phyloP scores from a whole-genome alignment of 305 asterid species.

The Fraxinus ornus region DNA sequence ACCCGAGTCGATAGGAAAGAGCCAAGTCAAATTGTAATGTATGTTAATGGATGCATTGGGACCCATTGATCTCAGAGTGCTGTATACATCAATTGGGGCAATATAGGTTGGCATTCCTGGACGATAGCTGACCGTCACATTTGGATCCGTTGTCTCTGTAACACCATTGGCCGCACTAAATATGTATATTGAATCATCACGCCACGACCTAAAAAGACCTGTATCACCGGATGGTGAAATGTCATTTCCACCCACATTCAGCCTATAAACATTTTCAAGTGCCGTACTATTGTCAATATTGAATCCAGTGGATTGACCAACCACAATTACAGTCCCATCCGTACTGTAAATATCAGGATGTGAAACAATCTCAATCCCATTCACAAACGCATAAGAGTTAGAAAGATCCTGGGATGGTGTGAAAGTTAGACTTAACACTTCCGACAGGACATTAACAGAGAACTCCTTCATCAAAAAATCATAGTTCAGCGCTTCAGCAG shows the following conservation, averaged over 20 bases:
- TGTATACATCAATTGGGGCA: conserved; percentile 77
- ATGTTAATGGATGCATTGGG: conserved; percentile 54
- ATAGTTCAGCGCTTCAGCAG: conserved; percentile 58
- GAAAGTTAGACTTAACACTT: conserved; percentile 54
- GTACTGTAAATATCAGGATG: conserved; percentile 77
- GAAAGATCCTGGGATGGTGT: conserved; percentile 45
- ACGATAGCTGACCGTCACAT: conserved; percentile 49
- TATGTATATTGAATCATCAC: conserved; percentile 53
- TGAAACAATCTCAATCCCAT: conserved; percentile 77
- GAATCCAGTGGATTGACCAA: conserved; percentile 48
- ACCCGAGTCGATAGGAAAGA: conserved; percentile 60
- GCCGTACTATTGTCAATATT: conserved; percentile 54
- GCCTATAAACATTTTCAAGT: conserved; percentile 65
- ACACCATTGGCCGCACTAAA: conserved; percentile 60
- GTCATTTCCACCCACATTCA: conserved; percentile 85
- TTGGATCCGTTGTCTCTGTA: conserved; percentile 51
- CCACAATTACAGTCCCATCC: conserved; percentile 35
- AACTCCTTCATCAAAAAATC: conserved; percentile 74
- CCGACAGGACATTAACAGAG: conserved; percentile 54
- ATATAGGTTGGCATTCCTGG: conserved; percentile 43
- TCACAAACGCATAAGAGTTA: conserved; percentile 63
- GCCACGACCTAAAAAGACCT: conserved; percentile 76
- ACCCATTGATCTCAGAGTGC: conserved; percentile 73
- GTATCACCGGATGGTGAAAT: conserved; percentile 75
- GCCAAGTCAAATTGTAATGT: conserved; percentile 72